A percentile compares a stretch with the other conserved stretches of the same genome.
Conservation (phyloP, 2,329 filamentous ascomycete species). For the Daldinia eschscholtzii region DNA sequence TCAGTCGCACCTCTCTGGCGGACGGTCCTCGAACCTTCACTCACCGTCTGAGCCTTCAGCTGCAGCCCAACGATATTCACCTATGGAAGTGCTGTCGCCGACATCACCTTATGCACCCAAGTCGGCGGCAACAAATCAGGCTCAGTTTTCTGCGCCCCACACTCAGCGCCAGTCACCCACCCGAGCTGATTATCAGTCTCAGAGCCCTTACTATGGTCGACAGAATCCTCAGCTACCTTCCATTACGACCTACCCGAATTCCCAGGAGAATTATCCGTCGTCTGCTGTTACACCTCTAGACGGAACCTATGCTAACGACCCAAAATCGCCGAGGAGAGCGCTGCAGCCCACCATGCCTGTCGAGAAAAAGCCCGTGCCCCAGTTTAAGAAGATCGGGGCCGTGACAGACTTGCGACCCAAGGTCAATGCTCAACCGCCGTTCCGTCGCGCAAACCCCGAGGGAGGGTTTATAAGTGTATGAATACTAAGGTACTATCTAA, state of each 20-base stretch:
- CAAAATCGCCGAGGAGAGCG: conserved; percentile 69
- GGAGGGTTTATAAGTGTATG: conserved; percentile 97
- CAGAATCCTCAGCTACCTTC: conserved; percentile 78
- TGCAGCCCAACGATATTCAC: conserved; percentile 92
- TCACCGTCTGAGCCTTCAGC: conserved; percentile 82
- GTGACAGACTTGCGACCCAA: conserved; percentile 82
- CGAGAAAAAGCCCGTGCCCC: conserved; percentile 80
- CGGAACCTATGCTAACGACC: conserved; percentile 69
- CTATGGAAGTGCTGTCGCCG: conserved; percentile 90
- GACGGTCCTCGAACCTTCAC: conserved; percentile 72
- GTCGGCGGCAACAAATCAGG: conserved; percentile 67
- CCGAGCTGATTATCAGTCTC: conserved; percentile 70
- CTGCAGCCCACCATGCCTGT: conserved; percentile 58
- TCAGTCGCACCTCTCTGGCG: conserved; percentile 75
- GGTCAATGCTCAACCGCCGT: conserved; percentile 88
- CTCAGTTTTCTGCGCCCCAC: conserved; percentile 66
- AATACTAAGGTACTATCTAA: conserved; percentile 23
- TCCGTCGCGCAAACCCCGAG: conserved; percentile 93
- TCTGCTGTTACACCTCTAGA: conserved; percentile 79
- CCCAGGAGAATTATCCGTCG: conserved; percentile 79
- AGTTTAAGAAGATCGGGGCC: conserved; percentile 83
- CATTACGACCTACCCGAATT: conserved; percentile 75
- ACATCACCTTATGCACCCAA: conserved; percentile 80
- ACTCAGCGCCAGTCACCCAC: conserved; percentile 82
- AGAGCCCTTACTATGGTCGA: conserved; percentile 69